Conservation (phyloP, 495 filamentous ascomycete species). For the Penicillium waksmanii region DNA sequence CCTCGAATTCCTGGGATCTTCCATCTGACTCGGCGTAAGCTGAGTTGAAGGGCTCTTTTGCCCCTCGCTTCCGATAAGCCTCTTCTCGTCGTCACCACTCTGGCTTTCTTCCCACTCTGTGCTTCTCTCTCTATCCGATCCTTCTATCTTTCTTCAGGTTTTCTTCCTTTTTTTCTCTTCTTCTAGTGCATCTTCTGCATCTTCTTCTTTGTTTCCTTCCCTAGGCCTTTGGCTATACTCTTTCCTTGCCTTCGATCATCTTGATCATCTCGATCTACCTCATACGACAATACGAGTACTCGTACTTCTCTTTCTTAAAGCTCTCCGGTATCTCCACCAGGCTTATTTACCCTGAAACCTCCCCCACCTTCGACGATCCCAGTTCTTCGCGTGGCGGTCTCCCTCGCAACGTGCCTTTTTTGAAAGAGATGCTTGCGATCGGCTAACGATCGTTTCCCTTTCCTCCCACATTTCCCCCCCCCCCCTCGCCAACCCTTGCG, state of each 20-base stretch:
- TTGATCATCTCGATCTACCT: neutral
- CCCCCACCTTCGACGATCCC: conserved; percentile 21
- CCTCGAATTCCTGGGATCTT: conserved; percentile 23
- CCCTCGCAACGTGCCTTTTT: conserved; percentile 13
- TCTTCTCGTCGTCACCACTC: conserved; percentile 35
- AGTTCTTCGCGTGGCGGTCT: conserved; percentile 17
- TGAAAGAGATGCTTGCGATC: conserved; percentile 28
- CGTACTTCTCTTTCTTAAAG: neutral
- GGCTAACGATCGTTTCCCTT: conserved; percentile 29
- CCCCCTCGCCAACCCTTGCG: conserved; percentile 25
- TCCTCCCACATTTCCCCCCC: conserved; percentile 13
- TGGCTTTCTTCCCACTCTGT: conserved; percentile 1
- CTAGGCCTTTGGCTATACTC: neutral
- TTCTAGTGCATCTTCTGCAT: conserved; percentile 2
- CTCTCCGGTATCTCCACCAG: neutral
- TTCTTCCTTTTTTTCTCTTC: neutral
- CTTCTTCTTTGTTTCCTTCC: neutral
- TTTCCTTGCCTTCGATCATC: neutral
- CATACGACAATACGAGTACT: too few relatives aligned
- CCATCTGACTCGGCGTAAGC: conserved; percentile 16
- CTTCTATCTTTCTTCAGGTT: neutral
- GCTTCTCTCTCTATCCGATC: neutral
- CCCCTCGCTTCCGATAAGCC: conserved; percentile 37
- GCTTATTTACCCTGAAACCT: conserved; percentile 8
- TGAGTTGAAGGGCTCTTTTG: conserved; percentile 12